Conservation (phyloP, 2,329 filamentous ascomycete genomes). For the Colletotrichum magnum region DNA sequence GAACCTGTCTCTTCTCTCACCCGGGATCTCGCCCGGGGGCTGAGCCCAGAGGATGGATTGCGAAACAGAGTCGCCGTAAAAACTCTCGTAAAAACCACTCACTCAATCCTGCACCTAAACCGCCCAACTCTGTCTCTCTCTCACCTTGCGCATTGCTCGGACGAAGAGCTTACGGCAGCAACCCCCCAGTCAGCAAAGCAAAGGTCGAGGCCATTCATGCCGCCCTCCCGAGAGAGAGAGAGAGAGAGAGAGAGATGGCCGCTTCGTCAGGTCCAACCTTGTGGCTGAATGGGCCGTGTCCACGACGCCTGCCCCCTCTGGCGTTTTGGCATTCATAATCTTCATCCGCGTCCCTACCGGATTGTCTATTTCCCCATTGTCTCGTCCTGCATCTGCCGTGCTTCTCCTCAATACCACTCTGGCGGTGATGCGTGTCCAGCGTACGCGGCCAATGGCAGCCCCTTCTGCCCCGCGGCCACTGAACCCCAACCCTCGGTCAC, state of each 20-base stretch:
- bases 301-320: not conserved
- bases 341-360: not conserved
- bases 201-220: slow-evolving; percentile 11
- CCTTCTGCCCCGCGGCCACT: not conserved
- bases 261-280: slow-evolving; percentile 7
- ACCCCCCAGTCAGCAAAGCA: slow-evolving; percentile 34
- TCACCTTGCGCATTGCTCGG: slow-evolving; percentile 23
- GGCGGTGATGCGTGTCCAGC: not conserved
- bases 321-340: slow-evolving; percentile 4
- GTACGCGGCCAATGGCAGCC: slow-evolving; percentile 36
- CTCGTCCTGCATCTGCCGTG: slow-evolving; percentile 4
- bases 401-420: not conserved
- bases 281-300: slow-evolving; percentile 12
- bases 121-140: not conserved
- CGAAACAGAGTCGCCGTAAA: not conserved
- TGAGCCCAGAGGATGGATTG: not conserved
- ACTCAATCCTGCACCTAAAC: slow-evolving; percentile 1
- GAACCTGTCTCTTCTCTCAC: no score
- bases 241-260: no score
- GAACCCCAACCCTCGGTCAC: slow-evolving; percentile 7
- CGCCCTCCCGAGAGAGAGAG: not conserved
- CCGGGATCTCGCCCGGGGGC: not conserved
- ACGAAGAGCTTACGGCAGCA: not conserved
- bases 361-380: slow-evolving; percentile 13
- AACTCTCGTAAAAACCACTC: slow-evolving; percentile 11